These are phyloP conservation scores for Russula vinacea DNA, from an alignment of 768 basidiomycete genomes.

Conservation along the genomic window DNA sequence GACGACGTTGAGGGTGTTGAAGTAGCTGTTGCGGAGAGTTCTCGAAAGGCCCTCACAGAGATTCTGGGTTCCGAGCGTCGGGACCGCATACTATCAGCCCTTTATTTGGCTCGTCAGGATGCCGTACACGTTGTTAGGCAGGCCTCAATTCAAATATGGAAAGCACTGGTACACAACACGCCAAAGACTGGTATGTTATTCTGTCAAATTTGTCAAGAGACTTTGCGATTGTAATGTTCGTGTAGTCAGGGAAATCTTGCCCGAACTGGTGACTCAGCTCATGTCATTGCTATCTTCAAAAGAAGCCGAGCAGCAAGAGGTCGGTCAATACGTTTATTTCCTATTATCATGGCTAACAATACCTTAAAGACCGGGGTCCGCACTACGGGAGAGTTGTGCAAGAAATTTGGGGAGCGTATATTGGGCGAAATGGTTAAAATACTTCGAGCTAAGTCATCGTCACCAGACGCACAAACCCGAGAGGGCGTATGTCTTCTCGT, in stretches of 20 bases:
- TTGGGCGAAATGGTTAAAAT: slow-evolving; percentile 80
- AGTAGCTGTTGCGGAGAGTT: slow-evolving; percentile 65
- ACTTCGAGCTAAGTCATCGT: slow-evolving; percentile 62
- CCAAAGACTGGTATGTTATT: slow-evolving; percentile 72
- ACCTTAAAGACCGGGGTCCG: slow-evolving; percentile 72
- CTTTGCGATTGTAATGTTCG: slow-evolving; percentile 12
- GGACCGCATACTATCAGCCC: slow-evolving; percentile 83
- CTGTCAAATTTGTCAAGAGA: not conserved
- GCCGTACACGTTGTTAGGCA: slow-evolving; percentile 85
- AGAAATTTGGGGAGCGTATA: slow-evolving; percentile 93
- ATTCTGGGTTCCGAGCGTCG: slow-evolving; percentile 85
- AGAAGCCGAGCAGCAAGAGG: slow-evolving; percentile 89
- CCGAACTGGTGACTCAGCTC: slow-evolving; percentile 76
- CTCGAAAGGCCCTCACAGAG: slow-evolving; percentile 81
- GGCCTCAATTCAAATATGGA: slow-evolving; percentile 95
- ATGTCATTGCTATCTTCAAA: slow-evolving; percentile 73
- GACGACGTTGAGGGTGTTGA: slow-evolving; percentile 77
- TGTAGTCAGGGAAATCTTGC: slow-evolving; percentile 83
- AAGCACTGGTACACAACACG: slow-evolving; percentile 93
- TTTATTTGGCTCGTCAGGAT: slow-evolving; percentile 94
- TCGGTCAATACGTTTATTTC: slow-evolving; percentile 32
- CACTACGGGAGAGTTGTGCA: slow-evolving; percentile 84
- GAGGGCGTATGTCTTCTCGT: slow-evolving; percentile 88
- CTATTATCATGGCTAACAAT: slow-evolving; percentile 6
- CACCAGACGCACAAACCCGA: slow-evolving; percentile 58